Conservation (phyloP, 2,329 filamentous ascomycete species). For the Gaeumannomyces tritici region DNA sequence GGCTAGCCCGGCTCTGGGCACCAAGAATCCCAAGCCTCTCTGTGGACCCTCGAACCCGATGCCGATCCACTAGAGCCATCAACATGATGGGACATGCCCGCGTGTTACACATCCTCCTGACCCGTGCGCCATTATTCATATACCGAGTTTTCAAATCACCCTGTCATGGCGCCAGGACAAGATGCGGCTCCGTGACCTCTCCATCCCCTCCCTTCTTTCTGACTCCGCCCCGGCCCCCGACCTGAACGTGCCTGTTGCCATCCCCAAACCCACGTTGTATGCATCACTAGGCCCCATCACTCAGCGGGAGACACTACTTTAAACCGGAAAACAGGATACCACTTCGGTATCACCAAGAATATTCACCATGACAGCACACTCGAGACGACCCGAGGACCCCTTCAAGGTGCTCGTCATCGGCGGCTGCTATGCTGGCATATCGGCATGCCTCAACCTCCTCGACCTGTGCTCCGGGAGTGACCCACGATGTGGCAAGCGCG, state of each 20-base stretch:
- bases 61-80: background rate
- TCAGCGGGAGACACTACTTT: background rate
- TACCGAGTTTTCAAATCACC: background rate
- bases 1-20: too few relatives aligned
- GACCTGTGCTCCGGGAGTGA: constrained; percentile 51
- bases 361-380: background rate
- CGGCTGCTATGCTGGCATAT: constrained; percentile 63
- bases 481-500: constrained; percentile 30
- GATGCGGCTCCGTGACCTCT: background rate
- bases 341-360: too few relatives aligned
- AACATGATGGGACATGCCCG: background rate
- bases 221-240: too few relatives aligned
- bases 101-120: background rate
- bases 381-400: constrained; percentile 12
- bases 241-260: background rate
- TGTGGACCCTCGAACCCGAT: background rate
- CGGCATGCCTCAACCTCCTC: constrained; percentile 55
- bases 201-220: background rate
- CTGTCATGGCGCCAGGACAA: background rate
- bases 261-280: background rate
- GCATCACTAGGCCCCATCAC: background rate
- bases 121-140: background rate
- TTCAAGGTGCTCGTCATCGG: constrained; percentile 58
- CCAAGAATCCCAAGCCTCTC: background rate
- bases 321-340: background rate